Conservation (phyloP, 2,329 filamentous ascomycete species). For the Penicillium sp. region DNA sequence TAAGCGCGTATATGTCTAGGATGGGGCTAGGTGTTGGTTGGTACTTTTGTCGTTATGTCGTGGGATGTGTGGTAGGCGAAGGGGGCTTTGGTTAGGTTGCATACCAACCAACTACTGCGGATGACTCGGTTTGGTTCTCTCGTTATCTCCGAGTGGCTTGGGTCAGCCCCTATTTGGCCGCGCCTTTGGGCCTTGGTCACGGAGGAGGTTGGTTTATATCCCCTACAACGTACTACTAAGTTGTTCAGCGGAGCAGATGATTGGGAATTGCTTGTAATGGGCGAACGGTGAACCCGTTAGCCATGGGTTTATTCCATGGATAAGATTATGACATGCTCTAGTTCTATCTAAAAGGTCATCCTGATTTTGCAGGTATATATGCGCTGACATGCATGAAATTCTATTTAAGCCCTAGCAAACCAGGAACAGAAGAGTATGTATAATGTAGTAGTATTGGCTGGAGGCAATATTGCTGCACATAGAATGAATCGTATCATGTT, state of each 20-base stretch:
- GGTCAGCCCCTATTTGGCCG: background rate
- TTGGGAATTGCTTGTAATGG: background rate
- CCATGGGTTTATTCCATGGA: background rate
- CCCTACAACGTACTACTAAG: background rate
- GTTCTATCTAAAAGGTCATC: background rate
- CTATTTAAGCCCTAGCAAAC: background rate
- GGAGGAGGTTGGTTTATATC: background rate
- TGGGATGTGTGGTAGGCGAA: background rate
- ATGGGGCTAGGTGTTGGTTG: background rate
- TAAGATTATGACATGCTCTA: background rate
- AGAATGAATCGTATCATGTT: constrained; percentile 21
- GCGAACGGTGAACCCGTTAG: background rate
- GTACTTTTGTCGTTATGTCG: constrained; percentile 2
- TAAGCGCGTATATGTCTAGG: background rate
- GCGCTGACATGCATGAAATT: background rate
- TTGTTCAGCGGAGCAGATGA: background rate
- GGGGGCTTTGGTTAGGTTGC: background rate
- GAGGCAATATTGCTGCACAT: background rate
- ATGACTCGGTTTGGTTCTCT: background rate
- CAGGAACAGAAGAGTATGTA: background rate
- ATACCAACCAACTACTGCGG: too few species aligned
- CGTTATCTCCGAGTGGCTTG: constrained; percentile 1
- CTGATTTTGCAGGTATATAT: background rate
- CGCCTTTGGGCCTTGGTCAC: background rate
- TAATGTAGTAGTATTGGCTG: background rate